Percentiles rank a stretch among this genome's conserved stretches.
These are phyloP conservation scores for Punica granatum DNA, from an alignment of 345 rosid genomes.

Conservation along the genomic window DNA sequence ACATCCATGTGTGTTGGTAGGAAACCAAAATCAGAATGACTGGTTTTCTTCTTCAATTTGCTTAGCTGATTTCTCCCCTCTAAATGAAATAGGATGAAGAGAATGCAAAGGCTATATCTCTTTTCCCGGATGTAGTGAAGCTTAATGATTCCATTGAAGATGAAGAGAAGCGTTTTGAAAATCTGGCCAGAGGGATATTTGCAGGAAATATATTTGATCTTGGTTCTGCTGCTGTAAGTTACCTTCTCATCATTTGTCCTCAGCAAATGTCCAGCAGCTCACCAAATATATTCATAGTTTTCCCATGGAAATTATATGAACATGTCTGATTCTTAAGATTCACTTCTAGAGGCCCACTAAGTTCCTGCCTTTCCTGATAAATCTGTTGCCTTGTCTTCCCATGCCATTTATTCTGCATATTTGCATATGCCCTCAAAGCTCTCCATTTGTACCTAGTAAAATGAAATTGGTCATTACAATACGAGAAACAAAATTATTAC, in stretches of 20 bases:
- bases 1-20: neutral
- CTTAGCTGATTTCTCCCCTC: neutral
- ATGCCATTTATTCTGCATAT: neutral
- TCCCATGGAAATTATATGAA: neutral
- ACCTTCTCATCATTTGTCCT: neutral
- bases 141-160: constrained; percentile 73
- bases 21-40: neutral
- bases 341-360: neutral
- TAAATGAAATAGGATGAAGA: constrained; percentile 65
- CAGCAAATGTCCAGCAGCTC: neutral
- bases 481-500: neutral
- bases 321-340: neutral
- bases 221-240: constrained; percentile 41
- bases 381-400: neutral
- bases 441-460: neutral
- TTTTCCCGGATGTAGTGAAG: constrained; percentile 62
- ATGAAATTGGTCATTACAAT: neutral
- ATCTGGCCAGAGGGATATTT: constrained; percentile 75
- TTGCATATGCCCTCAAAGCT: neutral
- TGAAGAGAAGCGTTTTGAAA: constrained; percentile 56
- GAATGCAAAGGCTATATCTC: constrained; percentile 92
- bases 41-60: neutral
- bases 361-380: neutral
- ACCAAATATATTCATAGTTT: neutral
- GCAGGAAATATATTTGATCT: constrained; percentile 98